Percentiles rank a stretch among this genome's conserved stretches.
These are phyloP conservation scores for Agaricus subrufescens DNA, from an alignment of 768 basidiomycete genomes.

Conservation along the genomic window DNA sequence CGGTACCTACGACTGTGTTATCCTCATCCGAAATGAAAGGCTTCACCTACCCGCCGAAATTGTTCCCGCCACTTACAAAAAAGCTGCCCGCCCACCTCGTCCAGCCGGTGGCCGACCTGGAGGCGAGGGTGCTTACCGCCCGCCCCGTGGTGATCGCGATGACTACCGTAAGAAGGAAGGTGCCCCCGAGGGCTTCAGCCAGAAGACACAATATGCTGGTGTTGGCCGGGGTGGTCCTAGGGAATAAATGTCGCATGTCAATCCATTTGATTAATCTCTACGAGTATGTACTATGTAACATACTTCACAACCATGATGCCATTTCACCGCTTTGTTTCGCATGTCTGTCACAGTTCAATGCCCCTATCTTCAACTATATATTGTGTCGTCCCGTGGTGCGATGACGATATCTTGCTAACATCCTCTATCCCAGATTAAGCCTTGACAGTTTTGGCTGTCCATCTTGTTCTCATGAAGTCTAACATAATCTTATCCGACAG, in stretches of 20 bases:
- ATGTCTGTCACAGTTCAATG: no score
- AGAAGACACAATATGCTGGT: conserved; percentile 78
- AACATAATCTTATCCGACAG: no score
- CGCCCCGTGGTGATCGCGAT: conserved; percentile 85
- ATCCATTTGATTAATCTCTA: not conserved
- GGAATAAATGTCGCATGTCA: conserved; percentile 37
- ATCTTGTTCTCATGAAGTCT: no score
- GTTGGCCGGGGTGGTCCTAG: conserved; percentile 86
- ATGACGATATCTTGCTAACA: no score
- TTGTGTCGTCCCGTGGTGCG: no score
- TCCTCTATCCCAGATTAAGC: no score
- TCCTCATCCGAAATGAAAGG: conserved; percentile 36
- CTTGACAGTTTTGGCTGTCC: no score
- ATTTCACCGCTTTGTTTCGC: conserved; percentile 1
- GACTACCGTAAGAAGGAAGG: conserved; percentile 93
- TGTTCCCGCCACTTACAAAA: conserved; percentile 97
- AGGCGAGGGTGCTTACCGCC: conserved; percentile 79
- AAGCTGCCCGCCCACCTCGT: conserved; percentile 83
- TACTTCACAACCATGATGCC: conserved; percentile 15
- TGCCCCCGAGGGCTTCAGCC: conserved; percentile 74
- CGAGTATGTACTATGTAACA: conserved; percentile 21
- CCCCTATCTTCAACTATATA: no score
- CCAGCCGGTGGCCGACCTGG: conserved; percentile 72
- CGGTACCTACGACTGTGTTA: not conserved
- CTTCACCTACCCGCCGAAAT: conserved; percentile 94